Evolutionary conservation across 495 filamentous ascomycete genomes (phyloP).

Genomic region (Aspergillus avenaceus): DNA sequence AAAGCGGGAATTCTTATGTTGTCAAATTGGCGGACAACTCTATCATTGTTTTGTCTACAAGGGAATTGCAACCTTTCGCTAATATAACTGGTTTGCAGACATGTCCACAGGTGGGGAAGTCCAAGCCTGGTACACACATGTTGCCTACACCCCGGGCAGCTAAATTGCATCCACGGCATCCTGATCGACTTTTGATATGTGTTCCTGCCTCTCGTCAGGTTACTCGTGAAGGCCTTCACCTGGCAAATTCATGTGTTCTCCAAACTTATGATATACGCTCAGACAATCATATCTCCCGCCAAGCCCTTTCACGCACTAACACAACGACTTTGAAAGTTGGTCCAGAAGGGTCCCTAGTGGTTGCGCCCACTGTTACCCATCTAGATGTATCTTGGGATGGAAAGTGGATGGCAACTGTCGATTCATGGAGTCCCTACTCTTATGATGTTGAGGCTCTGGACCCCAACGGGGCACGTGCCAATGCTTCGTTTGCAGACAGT

Average conservation of each 20-base stretch:
- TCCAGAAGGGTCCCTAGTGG: slow-evolving; percentile 61
- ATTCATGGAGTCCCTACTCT: slow-evolving; percentile 76
- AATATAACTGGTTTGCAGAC: slow-evolving; percentile 80
- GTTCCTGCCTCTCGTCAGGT: slow-evolving; percentile 49
- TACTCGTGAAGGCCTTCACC: slow-evolving; percentile 23
- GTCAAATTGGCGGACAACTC: slow-evolving; percentile 88
- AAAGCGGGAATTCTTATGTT: slow-evolving; percentile 71
- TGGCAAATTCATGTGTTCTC: slow-evolving; percentile 49
- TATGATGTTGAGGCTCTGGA: slow-evolving; percentile 55
- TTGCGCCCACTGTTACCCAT: slow-evolving; percentile 68
- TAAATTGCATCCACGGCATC: slow-evolving; percentile 51
- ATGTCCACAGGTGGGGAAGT: slow-evolving; percentile 19
- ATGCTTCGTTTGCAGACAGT: slow-evolving; percentile 36
- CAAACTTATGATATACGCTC: slow-evolving; percentile 82
- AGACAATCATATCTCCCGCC: slow-evolving; percentile 68
- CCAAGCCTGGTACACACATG: slow-evolving; percentile 1
- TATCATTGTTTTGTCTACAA: slow-evolving; percentile 78
- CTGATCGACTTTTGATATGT: slow-evolving; percentile 57
- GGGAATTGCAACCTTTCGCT: slow-evolving; percentile 75
- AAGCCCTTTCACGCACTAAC: slow-evolving; percentile 85
- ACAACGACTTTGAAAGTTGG: slow-evolving; percentile 72
- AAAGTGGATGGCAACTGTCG: slow-evolving; percentile 86
- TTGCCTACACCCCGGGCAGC: slow-evolving; percentile 19
- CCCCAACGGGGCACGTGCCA: slow-evolving; percentile 33
- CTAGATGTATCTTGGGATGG: slow-evolving; percentile 74